Evolutionary conservation across 2,329 filamentous ascomycete genomes (phyloP), one percentile per base, ranked within the genome.

Genomic region (Colletotrichum sp.): DNA sequence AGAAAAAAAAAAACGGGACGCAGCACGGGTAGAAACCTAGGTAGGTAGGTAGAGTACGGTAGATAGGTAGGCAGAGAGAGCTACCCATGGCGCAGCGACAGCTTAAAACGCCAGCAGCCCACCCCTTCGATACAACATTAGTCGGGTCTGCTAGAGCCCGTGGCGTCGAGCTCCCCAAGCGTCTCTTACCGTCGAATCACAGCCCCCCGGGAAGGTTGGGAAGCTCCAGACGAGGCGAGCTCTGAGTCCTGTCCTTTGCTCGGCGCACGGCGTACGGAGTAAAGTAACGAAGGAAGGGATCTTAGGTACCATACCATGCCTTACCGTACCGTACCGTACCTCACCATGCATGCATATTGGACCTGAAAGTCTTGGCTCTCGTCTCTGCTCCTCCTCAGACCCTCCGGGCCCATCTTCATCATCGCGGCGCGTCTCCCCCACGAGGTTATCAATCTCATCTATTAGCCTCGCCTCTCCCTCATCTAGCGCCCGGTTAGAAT

Each of bases 371-470:
- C 57, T 60, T 30, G 57, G 57, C 57, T 60, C 57, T 19, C 57
- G 57, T 30, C 32, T 59, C 66, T 22, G 55, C 32, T 32, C 44
- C 30, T 32, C 69, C 64, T 68, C 69, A 73, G 73, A 68, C 73
- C 63, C 64, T 73, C 70, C 34, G 59, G 64, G 59, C 64, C 70
- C 73, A 73, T 64, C 36, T 55, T 72, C 57, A 65, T 61, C 71
- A 61, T 61, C 67, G 32, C 34, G 22, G 52, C 34, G 27, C 39
- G 59, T 22, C 32, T 70, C 67, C 28, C 52, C 55, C 28, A 72
- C 44, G 70, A 75, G 44, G 72, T 60, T 73, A 68, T 75, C 73
- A 75, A 73, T 65, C 57, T 73, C 73, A 75, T 75, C 73, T 75
- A 68, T 73, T 75, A 61, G 30, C 28, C 15, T 28, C 55, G 55